Evolutionary conservation across 176 grass and related monocot genomes (phyloP), one percentile per base, ranked within the genome.

Genomic region (Pharus latifolius): DNA sequence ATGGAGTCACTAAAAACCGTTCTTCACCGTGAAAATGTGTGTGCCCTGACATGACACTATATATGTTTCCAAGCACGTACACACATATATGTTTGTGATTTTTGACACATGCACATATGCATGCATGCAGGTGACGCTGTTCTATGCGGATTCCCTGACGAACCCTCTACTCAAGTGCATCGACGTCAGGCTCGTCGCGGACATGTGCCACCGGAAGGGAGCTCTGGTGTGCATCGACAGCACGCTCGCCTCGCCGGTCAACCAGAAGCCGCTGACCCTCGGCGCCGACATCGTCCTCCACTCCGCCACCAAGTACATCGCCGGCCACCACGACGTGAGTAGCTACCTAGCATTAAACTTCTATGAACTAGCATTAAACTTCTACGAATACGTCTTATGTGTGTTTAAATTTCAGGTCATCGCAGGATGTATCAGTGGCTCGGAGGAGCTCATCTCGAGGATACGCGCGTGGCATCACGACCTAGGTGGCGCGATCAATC

Each of bases 401-500:
- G 10, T 1, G 13, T 30, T 31, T 67, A 14, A 34, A 55, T 34
- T 73, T 17, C 37, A 86, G 88, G 88, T 88, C 25, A 81, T 96
- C 8, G 88, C 81, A 32, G 92, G 92, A 63, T 91, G 92, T 47
- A 56, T 96, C 63, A 96, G 85, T 69, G 88, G 85, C 28, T 76
- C 85, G 0, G 63, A 84, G 37, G 56, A 23, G 14, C 44, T 91
- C 67, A 66, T 96, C 32, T 84, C 85, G 1, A 76, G 53, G 32
- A 79, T 96, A 49, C 69, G 88, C 1, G 51, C 45, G 2, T 89
- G 87, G 82, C 92, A 96, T 48, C 82, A 96, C 16, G 85, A 91
- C 52, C 72, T 96, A 15, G 92, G 85, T 2, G 92, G 92, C 43
- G 85, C 87, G 33, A 76, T 96, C 5, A 91, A 85, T 83, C 92